Evolutionary conservation across 495 filamentous ascomycete genomes (phyloP).

Genomic region (Talaromyces thailandensis): DNA sequence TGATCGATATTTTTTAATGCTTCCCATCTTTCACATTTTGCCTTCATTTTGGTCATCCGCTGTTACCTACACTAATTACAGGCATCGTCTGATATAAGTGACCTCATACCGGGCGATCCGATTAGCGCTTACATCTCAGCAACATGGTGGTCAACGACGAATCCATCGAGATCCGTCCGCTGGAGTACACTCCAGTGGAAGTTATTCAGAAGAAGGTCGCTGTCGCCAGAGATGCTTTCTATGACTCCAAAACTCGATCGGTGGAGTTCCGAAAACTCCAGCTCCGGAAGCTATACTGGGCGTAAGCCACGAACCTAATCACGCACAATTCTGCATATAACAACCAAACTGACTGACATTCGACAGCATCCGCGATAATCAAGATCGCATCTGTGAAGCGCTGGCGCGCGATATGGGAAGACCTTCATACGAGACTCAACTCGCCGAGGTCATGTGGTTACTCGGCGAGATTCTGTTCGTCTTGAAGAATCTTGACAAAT

Average conservation of each 20-base stretch:
- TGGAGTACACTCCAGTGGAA: conserved; percentile 59
- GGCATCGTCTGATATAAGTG: not conserved
- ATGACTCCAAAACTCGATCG: conserved; percentile 69
- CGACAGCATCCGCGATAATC: conserved; percentile 60
- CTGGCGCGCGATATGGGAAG: conserved; percentile 68
- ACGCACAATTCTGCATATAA: not conserved
- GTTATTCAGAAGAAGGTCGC: conserved; percentile 52
- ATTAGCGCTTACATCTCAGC: not conserved
- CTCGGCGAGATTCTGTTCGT: conserved; percentile 72
- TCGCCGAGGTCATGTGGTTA: conserved; percentile 66
- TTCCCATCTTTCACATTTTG: not conserved
- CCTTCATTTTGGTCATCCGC: not conserved
- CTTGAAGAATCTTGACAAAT: conserved; percentile 65
- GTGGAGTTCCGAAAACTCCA: conserved; percentile 74
- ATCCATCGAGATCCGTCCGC: conserved; percentile 33
- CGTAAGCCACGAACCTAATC: conserved; percentile 28
- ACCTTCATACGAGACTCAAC: conserved; percentile 54
- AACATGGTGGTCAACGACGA: conserved; percentile 20
- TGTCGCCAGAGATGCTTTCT: conserved; percentile 54
- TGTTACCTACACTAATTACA: not conserved
- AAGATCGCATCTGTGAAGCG: conserved; percentile 58
- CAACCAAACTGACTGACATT: not conserved
- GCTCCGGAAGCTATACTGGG: conserved; percentile 92
- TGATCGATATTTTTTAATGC: not conserved
- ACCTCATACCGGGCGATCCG: not conserved